A percentile compares a stretch with the other conserved stretches of the same genome.
These are phyloP conservation scores for Ogataea saltuana DNA, from an alignment of 805 yeast genomes.

Conservation along the genomic window DNA sequence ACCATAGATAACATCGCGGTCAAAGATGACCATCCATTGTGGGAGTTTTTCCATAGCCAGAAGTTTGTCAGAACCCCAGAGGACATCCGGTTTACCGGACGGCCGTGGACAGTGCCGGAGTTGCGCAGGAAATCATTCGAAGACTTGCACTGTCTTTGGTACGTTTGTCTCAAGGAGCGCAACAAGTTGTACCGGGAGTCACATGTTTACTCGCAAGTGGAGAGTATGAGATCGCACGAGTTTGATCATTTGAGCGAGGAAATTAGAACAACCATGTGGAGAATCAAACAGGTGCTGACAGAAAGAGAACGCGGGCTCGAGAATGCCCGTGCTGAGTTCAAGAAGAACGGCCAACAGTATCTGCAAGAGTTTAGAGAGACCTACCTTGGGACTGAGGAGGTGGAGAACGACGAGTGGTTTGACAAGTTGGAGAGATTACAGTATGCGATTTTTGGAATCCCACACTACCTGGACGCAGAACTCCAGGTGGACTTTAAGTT, in stretches of 20 bases:
- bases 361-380: slow-evolving; percentile 56
- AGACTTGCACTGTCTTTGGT: slow-evolving; percentile 92
- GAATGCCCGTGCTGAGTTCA: slow-evolving; percentile 52
- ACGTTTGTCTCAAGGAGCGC: slow-evolving; percentile 77
- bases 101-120: slow-evolving; percentile 88
- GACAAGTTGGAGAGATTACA: slow-evolving; percentile 78
- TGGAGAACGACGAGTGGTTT: slow-evolving; percentile 56
- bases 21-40: slow-evolving; percentile 85
- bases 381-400: slow-evolving; percentile 58
- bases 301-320: slow-evolving; percentile 79
- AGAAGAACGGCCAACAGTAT: slow-evolving; percentile 46
- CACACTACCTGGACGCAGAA: slow-evolving; percentile 61
- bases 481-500: slow-evolving; percentile 60
- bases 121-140: slow-evolving; percentile 88
- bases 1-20: slow-evolving; percentile 70
- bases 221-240: slow-evolving; percentile 27
- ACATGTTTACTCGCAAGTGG: slow-evolving; percentile 51
- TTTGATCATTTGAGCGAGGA: slow-evolving; percentile 36
- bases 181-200: slow-evolving; percentile 77
- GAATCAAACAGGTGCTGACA: slow-evolving; percentile 81
- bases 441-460: slow-evolving; percentile 81
- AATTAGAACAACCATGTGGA: slow-evolving; percentile 65
- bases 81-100: slow-evolving; percentile 55
- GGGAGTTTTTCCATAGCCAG: slow-evolving; percentile 81
- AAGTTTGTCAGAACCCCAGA: slow-evolving; percentile 59